Evolutionary conservation across 2,329 filamentous ascomycete genomes (phyloP), one percentile per base, ranked within the genome.

Genomic region (Ophiocordyceps camponoti-leonardi): DNA sequence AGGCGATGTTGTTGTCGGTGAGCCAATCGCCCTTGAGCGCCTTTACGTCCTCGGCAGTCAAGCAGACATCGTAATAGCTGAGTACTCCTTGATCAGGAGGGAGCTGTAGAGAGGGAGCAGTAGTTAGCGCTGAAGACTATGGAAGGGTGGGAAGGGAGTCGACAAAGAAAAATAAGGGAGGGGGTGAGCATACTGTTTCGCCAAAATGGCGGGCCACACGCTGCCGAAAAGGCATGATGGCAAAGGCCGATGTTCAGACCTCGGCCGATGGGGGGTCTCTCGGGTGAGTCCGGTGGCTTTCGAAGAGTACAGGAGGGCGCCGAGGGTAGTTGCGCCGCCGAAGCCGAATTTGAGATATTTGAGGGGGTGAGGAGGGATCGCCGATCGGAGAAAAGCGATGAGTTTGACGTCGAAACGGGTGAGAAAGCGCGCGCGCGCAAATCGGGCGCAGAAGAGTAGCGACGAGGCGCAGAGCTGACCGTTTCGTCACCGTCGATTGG

Each of bases 1-100:
- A 96, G 44, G 86, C 82, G 53, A 98, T 96, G 54, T 87, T 88
- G 67, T 94, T 95, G 62, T 98, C 92, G 41, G 90, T 95, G 45
- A 98, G 71, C 92, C 92, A 98, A 69, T 95, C 92, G 63, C 84
- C 73, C 64, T 84, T 86, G 48, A 98, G 75, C 16, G 83, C 81
- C 60, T 88, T 83, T 53, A 96, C 77, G 63, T 98, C 92, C 60
- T 92, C 86, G 59, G 81, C 77, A 44, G 85, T 94, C 53, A 96
- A 52, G 43, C 59, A 53, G n/a, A 63, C 60, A 48, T 66, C 65
- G 52, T 66, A 64, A 49, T 67, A 65, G 50, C 60, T 64, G 41
- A 65, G 59, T 63, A 63, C 7, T 61, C 51, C 45, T 64, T 66
- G 45, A n/a, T 62, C 58, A 43, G 58, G 59, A 22, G 59, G 52